Evolutionary conservation across 2,329 filamentous ascomycete genomes (phyloP).

Genomic region (Fusarium nurragi): DNA sequence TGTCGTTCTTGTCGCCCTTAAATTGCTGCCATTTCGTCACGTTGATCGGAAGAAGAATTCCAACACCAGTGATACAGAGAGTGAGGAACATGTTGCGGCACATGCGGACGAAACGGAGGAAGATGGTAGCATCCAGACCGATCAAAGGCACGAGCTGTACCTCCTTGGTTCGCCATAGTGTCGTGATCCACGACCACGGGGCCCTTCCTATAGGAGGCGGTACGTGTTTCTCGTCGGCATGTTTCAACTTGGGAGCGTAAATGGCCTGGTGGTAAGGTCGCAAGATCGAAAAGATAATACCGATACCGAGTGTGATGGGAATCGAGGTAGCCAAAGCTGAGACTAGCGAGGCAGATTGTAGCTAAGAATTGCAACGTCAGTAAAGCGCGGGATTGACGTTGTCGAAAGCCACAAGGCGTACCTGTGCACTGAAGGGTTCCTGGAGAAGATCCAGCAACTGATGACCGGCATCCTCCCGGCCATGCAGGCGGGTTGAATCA

Average conservation of each 20-base stretch:
- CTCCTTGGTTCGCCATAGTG: conserved; percentile 82
- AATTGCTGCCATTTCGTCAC: conserved; percentile 55
- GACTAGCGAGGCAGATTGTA: conserved; percentile 66
- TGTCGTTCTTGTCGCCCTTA: conserved; percentile 32
- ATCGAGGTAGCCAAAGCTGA: conserved; percentile 84
- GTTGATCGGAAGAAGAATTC: conserved; percentile 85
- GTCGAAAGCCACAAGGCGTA: conserved; percentile 41
- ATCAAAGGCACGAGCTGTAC: conserved; percentile 80
- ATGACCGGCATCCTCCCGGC: conserved; percentile 48
- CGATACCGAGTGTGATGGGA: conserved; percentile 76
- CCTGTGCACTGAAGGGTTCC: conserved; percentile 61
- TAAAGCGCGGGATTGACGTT: neutral
- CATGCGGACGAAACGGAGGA: conserved; percentile 90
- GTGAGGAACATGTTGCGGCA: conserved; percentile 87
- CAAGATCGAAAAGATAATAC: conserved; percentile 85
- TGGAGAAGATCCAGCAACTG: conserved; percentile 60
- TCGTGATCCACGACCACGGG: conserved; percentile 86
- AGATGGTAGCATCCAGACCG: conserved; percentile 90
- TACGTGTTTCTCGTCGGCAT: conserved; percentile 88
- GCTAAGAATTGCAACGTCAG: conserved; percentile 31
- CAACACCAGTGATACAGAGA: conserved; percentile 76
- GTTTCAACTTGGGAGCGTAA: conserved; percentile 92
- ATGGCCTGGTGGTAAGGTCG: conserved; percentile 92
- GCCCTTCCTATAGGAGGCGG: conserved; percentile 87
- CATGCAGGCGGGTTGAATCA: conserved; percentile 20